Evolutionary conservation across 495 filamentous ascomycete species (phyloP), one percentile per base, ranked within the genome.

Genomic region (Xylaria intraflava): DNA sequence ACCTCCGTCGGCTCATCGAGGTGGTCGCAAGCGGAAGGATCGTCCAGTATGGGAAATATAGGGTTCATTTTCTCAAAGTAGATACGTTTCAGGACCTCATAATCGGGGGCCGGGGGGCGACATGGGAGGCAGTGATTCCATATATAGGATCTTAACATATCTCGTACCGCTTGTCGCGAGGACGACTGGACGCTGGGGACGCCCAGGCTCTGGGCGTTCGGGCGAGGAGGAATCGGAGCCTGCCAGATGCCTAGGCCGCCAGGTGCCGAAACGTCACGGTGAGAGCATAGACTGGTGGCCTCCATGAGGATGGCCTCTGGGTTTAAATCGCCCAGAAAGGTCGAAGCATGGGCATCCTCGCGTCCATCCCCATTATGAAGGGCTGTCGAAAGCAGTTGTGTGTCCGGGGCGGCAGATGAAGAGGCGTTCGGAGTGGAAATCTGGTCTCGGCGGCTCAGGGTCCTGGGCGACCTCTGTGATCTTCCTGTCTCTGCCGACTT

Each of bases 281-380:
- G 65, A 20, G 64, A 65, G 54, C 62, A 65, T 27, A 69, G 58
- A 46, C 61, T 63, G 20, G 74, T 72, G 23, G 69, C 72, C 30
- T 75, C 70, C 49, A 77, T 67, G 20, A 82, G 66, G 9, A 78
- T 72, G 23, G 72, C 69, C 57, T 79, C 75, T n/a, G 78, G 78
- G 58, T 74, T 80, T 11, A 77, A 48, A 42, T 81, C 77, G 22
- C 78, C 77, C 17, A 79, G 63, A 42, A 79, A 82, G 1, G 72
- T 62, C 14, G 74, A 65, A 1, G 60, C 40, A 10, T 56, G 64
- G 10, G 39, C 44, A n/a, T 64, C 58, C 2, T 27, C 14, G 35
- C 20, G 49, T 38, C 40, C 53, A 8, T 54, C 31, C 31, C 29
- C 43, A 38, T 57, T 41, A 9, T 40, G 31, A 14, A 51, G 31